Base-by-base conservation (phyloP, 305 asterid genomes). In the Solanum hybrid region DNA sequence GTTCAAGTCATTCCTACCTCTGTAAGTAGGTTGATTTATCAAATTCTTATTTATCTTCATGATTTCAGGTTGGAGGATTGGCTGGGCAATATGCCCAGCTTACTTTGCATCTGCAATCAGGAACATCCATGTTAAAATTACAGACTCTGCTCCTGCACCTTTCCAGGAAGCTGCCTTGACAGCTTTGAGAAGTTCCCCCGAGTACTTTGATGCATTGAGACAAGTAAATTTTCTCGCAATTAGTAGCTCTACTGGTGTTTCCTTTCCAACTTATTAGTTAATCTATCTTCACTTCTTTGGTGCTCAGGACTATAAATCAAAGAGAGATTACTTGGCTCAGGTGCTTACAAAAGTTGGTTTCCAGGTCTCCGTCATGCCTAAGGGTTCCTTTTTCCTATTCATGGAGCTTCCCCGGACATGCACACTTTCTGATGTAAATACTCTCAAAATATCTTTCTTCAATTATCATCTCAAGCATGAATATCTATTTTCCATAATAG, bases 101-200 rank as follows among this genome's bases (percentile, higher is more conserved):
- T 91, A 91, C 92, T 91, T 96, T 76, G 97, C 98, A 88, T 95
- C 97, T 51, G 98, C 98, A 40, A 91, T 97, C 88, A 90, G 95
- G 91, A 96, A 97, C 91, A 95, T 97, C 90, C 99, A 96, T 86
- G 72, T 92, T 80, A 94, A 87, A 88, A 78, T 97, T 72, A 92
- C 96, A 38, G 99, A 97, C 92, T 94, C 93, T 89, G 96, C 99
- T 91, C 99, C 98, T 10, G 98, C 95, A 40, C 98, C 99, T 80
- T 96, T 97, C 91, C 98, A 96, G 90, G 98, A 96, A 92, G 98
- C 98, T 14, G 98, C 98, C 88, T 92, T 96, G 93, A 89, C 94
- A 76, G 99, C 99, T 88, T 92, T 97, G 87, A 92, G 93, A 75
- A 94, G 98, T 72, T 92, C 94, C 64, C 94, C 95, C 38, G 89